Base-by-base conservation (phyloP, 202 grass and related monocot species). In the Miscanthus sacchariflorus region DNA sequence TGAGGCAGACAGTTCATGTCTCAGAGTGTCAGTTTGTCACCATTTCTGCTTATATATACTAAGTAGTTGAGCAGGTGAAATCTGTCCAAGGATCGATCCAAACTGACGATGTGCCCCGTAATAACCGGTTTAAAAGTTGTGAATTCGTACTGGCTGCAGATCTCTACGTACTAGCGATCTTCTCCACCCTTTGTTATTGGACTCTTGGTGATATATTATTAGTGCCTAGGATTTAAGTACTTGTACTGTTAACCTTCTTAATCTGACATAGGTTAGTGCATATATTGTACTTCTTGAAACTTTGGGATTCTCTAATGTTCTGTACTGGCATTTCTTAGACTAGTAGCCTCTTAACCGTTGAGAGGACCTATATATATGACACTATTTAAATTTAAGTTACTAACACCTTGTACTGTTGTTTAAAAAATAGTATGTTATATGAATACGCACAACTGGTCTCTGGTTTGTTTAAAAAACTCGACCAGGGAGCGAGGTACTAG, bases 291-390 rank as follows among this genome's bases (percentile, higher is more conserved):
- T 74, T 73, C 13, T 9, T 27, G 9, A 68, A 78, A 74, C 89
- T 74, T 90, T 19, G 89, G 79, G 84, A 87, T 87, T 79, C 73
- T 50, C 68, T 40, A 11, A 79, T 52, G 42, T 7, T 45, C 72
- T 43, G 30, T 83, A 63, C 13, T 50, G 36, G 2, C 33, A 7
- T 38, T 54, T 64, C 12, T 46, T 46, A 46, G 71, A 18, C 35
- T 11, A 28, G 61, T 70, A 88, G 74, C 39, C 78, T 88, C 46
- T 45, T 63, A 38, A 83, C 65, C 12, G 33, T 36, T 82, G 12
- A 27, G 59, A 75, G n/a, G 38, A 70, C 30, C 46, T 49, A 15
- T 49, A 49, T 3, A 49, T 49, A 49, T 49, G 13, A 9, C 3
- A 15, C 46, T 49, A 49, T 38, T 5, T 5, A 14, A 15, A 15